A percentile compares a stretch with the other conserved stretches of the same genome.
These are phyloP conservation scores for Exophiala dermatitidis DNA, from an alignment of 2,329 filamentous ascomycete genomes.

Conservation along the genomic window DNA sequence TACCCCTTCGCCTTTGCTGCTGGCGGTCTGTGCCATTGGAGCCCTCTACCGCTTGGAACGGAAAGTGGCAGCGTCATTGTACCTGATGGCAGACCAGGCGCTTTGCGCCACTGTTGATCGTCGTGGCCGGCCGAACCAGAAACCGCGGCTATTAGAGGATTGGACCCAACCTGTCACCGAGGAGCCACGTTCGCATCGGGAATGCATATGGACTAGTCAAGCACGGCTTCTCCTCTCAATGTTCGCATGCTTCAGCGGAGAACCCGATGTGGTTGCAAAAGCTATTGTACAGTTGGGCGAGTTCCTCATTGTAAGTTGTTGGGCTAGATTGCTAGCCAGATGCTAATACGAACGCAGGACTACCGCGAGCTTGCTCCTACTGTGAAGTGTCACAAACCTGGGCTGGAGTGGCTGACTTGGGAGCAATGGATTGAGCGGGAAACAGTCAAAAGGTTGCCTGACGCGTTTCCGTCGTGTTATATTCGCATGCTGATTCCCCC, in stretches of 20 bases:
- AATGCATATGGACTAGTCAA: slow-evolving; percentile 31
- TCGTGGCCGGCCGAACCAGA: slow-evolving; percentile 4
- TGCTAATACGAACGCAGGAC: slow-evolving; percentile 4
- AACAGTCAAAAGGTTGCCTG: slow-evolving; percentile 26
- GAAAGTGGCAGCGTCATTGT: slow-evolving; percentile 27
- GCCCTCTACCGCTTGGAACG: slow-evolving; percentile 32
- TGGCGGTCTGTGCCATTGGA: slow-evolving; percentile 35
- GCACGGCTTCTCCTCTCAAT: slow-evolving; percentile 29
- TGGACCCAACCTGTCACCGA: slow-evolving; percentile 8
- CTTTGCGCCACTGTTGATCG: slow-evolving; percentile 3
- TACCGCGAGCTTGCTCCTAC: slow-evolving; percentile 13
- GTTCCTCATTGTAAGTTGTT: slow-evolving; percentile 12
- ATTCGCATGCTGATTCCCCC: background rate
- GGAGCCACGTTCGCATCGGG: slow-evolving; percentile 1
- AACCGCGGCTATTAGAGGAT: slow-evolving; percentile 15
- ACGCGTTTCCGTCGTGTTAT: background rate
- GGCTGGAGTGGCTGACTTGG: slow-evolving; percentile 23
- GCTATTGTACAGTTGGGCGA: slow-evolving; percentile 22
- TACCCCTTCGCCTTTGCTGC: slow-evolving; percentile 29
- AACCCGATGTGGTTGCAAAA: slow-evolving; percentile 24
- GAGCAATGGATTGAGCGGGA: slow-evolving; percentile 30
- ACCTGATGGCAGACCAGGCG: slow-evolving; percentile 14
- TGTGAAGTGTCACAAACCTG: slow-evolving; percentile 7
- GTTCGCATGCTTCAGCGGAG: slow-evolving; percentile 30
- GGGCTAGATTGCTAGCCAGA: no score